Conservation (phyloP, 2,329 filamentous ascomycete species). For the Ceratocystis ficicola region DNA sequence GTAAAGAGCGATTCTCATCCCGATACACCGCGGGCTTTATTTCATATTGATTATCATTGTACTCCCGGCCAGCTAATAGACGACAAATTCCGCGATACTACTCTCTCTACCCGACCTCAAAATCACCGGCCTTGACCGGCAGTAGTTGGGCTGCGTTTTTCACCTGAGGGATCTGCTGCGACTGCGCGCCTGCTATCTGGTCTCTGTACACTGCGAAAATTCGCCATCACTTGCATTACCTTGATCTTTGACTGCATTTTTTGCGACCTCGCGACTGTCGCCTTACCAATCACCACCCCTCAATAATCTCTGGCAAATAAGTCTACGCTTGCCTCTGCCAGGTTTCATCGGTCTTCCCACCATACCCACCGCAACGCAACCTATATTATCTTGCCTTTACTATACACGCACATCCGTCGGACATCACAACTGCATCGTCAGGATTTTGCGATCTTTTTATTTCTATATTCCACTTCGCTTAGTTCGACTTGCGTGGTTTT, state of each 20-base stretch:
- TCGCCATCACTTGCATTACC: background rate
- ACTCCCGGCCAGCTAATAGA: background rate
- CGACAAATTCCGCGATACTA: slow-evolving; percentile 7
- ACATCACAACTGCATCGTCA: background rate
- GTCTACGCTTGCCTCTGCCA: background rate
- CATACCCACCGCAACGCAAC: background rate
- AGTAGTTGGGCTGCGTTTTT: background rate
- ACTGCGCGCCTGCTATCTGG: background rate
- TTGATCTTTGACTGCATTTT: slow-evolving; percentile 6
- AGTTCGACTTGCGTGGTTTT: background rate
- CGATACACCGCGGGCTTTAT: background rate
- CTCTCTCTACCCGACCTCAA: background rate
- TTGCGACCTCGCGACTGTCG: slow-evolving; percentile 1
- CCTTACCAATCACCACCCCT: slow-evolving; percentile 6
- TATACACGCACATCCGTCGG: background rate
- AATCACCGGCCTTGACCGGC: background rate
- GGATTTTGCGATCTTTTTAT: slow-evolving; percentile 2
- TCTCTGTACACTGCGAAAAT: background rate
- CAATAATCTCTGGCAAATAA: background rate
- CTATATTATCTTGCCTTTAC: background rate
- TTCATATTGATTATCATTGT: background rate
- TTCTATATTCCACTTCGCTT: background rate
- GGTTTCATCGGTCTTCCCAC: background rate
- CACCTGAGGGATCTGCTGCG: background rate
- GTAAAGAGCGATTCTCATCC: background rate